Percentiles rank a stretch among this genome's conserved stretches.
Conservation (phyloP, 2,329 filamentous ascomycete species). For the Fragosphaeria purpurea region DNA sequence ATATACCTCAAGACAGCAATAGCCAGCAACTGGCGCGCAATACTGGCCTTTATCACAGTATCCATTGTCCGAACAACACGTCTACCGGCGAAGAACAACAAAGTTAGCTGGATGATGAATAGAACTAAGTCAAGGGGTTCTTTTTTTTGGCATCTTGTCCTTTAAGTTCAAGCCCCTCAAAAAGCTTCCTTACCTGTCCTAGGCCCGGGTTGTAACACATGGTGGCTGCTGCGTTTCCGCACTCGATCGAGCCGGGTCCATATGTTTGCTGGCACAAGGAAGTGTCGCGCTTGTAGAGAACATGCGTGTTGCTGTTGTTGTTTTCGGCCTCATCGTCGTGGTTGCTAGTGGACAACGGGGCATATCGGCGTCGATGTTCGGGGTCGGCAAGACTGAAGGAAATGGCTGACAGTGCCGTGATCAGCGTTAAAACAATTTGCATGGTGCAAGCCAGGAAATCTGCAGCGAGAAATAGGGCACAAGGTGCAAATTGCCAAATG, state of each 20-base stretch:
- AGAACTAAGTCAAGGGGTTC: too few species aligned
- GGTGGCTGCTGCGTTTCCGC: slow-evolving; percentile 18
- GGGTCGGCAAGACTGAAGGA: neutral
- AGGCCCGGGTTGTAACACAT: slow-evolving; percentile 25
- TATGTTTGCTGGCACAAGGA: slow-evolving; percentile 16
- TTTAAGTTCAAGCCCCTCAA: too few species aligned
- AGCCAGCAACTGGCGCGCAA: slow-evolving; percentile 28
- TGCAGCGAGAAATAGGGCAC: too few species aligned
- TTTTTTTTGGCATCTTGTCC: too few species aligned
- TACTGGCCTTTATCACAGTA: slow-evolving; percentile 25
- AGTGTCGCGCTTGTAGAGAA: neutral
- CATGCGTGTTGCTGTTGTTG: too few species aligned
- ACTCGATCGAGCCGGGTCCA: neutral
- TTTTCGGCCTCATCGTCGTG: neutral
- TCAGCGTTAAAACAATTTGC: neutral
- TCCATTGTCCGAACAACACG: slow-evolving; percentile 26
- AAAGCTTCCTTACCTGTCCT: slow-evolving; percentile 21
- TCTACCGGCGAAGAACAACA: slow-evolving; percentile 13
- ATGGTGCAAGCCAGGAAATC: neutral
- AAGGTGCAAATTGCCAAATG: too few species aligned
- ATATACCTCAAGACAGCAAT: slow-evolving; percentile 27
- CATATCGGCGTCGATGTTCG: neutral
- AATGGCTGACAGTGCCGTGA: neutral
- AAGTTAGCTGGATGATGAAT: neutral
- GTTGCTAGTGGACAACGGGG: neutral